Conservation (phyloP, 805 yeast species). For the Candida insectorum region DNA sequence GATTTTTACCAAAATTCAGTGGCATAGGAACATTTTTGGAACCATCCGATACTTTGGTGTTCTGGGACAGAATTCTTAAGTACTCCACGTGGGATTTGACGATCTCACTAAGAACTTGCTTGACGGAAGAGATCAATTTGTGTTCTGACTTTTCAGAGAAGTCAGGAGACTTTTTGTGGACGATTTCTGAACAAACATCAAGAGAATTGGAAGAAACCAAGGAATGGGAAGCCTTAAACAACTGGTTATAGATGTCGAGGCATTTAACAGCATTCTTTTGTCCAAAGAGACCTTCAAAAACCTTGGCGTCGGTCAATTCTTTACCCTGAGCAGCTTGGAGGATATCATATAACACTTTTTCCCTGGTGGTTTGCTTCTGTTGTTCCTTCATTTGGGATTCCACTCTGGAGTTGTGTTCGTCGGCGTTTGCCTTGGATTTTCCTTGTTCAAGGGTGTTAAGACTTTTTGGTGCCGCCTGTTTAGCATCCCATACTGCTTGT, state of each 20-base stretch:
- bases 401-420: conserved; percentile 33
- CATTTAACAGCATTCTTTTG: conserved; percentile 33
- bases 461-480: conserved; percentile 39
- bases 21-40: conserved; percentile 25
- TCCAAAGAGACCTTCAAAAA: conserved; percentile 30
- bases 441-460: conserved; percentile 24
- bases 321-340: conserved; percentile 26
- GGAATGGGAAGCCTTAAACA: conserved; percentile 24
- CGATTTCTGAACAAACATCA: conserved; percentile 22
- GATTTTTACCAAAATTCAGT: conserved; percentile 21
- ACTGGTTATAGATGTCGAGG: conserved; percentile 26
- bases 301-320: conserved; percentile 21
- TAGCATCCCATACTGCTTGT: conserved; percentile 50
- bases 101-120: conserved; percentile 34
- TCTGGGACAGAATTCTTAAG: conserved; percentile 27
- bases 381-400: conserved; percentile 41
- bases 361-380: conserved; percentile 44
- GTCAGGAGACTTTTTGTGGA: conserved; percentile 35
- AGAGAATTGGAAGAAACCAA: conserved; percentile 17
- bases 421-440: conserved; percentile 15
- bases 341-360: conserved; percentile 43
- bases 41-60: conserved; percentile 25
- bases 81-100: conserved; percentile 30
- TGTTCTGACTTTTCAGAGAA: conserved; percentile 26
- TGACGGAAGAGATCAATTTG: conserved; percentile 29